Base-by-base conservation (phyloP, 139 green algal genomes). In the Tetraselmis chui region DNA sequence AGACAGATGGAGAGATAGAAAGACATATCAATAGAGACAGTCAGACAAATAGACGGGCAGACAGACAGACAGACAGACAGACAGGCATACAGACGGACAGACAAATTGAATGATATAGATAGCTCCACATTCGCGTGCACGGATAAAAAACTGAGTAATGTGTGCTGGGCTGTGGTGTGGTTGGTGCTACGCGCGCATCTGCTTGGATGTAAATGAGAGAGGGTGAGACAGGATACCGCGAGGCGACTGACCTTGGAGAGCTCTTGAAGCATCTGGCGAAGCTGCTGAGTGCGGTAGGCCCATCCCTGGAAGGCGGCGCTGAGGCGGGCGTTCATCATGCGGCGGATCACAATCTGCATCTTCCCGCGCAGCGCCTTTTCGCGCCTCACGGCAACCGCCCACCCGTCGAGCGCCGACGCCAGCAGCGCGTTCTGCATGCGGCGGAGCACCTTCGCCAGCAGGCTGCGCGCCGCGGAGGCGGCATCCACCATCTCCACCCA, bases 361-460 rank as follows among this genome's bases (percentile, higher is more conserved):
- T 18, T 25, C 11, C 45, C 45, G 45, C 45, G 45, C 45, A 67
- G 45, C 45, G 45, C 25, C 26, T 27, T 31, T 23, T 59, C 29
- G 0, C 26, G 31, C 18, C 27, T 18, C 18, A 23, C 32, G 11
- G 59, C 75, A n/a, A 26, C 1, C n/a, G 32, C 75, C 81, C 81
- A 84, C 27, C 28, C 30, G 1, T 77, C 32, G n/a, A 84, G 79
- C 27, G 32, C 81, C 32, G 59, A 30, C 76, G 32, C 76, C 76
- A 84, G 76, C 27, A 27, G 29, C 2, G 76, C n/a, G 76, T 81
- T 81, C 25, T 25, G 29, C 23, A 84, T 76, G 2, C 81, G 81
- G 59, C 31, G 45, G 29, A 84, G 23, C 1, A 75, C 76, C 30
- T 79, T 79, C 11, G 74, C 31, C 45, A 81, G 45, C 32, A 77